phyloP scores from a whole-genome alignment of 1,139 yeast genomes.

The Nematodospora anomalae region DNA sequence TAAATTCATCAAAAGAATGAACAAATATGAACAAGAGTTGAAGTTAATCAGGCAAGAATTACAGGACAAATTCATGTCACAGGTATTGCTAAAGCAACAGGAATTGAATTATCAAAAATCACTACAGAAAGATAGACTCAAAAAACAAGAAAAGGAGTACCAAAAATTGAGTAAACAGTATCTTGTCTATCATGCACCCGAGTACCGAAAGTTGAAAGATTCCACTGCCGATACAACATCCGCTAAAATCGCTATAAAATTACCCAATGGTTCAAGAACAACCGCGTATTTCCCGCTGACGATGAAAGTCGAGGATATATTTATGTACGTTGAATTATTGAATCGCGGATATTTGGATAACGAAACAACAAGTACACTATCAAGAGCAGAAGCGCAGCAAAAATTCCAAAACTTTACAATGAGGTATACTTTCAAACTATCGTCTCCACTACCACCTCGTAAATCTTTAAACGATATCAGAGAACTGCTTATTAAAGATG shows the following conservation, averaged over 20 bases:
- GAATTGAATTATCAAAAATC: conserved; percentile 76
- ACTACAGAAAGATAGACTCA: conserved; percentile 53
- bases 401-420: conserved; percentile 27
- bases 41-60: conserved; percentile 59
- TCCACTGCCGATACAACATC: conserved; percentile 11
- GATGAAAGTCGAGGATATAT: conserved; percentile 53
- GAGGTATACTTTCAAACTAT: conserved; percentile 31
- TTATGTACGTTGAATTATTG: conserved; percentile 53
- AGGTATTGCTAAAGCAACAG: conserved; percentile 69
- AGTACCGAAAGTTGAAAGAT: conserved; percentile 33
- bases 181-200: conserved; percentile 48
- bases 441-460: conserved; percentile 44
- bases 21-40: conserved; percentile 63
- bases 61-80: conserved; percentile 57
- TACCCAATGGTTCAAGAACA: conserved; percentile 51
- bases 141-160: conserved; percentile 22
- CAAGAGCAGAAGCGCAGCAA: conserved; percentile 21
- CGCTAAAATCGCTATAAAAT: conserved; percentile 61
- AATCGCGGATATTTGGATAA: conserved; percentile 33
- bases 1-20: conserved; percentile 45
- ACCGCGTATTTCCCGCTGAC: conserved; percentile 50
- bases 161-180: conserved; percentile 29
- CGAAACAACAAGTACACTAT: conserved; percentile 33
- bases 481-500: conserved; percentile 25
- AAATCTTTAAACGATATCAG: conserved; percentile 28